Percentiles rank a stretch among this genome's conserved stretches.
phyloP scores from a whole-genome alignment of 805 yeast genomes.

The Barnettozyma populi region DNA sequence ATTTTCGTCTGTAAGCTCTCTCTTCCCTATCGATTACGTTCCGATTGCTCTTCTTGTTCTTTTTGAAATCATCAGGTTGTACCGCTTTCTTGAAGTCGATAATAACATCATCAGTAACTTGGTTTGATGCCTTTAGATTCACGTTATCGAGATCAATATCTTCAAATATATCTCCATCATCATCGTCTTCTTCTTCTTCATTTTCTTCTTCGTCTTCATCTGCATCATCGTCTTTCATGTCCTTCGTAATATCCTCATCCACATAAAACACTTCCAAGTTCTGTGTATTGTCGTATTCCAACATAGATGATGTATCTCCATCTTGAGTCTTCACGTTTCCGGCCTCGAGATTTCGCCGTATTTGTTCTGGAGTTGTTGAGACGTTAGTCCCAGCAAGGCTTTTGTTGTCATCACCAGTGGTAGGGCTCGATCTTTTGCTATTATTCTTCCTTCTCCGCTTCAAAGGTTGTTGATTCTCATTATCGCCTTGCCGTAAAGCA shows the following conservation, averaged over 20 bases:
- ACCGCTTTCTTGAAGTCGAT: constrained; percentile 12
- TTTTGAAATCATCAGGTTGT: constrained; percentile 18
- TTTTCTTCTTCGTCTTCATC: constrained; percentile 26
- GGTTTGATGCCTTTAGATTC: constrained; percentile 16
- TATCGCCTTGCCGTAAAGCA: constrained; percentile 8
- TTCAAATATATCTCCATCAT: constrained; percentile 22
- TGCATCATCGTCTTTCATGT: constrained; percentile 28
- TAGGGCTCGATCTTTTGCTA: background rate
- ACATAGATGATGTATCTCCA: background rate
- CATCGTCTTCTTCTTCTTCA: constrained; percentile 30
- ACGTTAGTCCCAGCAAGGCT: background rate
- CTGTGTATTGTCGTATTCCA: background rate
- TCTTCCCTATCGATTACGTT: constrained; percentile 49
- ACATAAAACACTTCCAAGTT: constrained; percentile 3
- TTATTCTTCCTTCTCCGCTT: constrained; percentile 14
- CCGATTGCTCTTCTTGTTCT: constrained; percentile 19
- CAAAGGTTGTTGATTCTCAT: constrained; percentile 9
- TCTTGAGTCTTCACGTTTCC: too few species aligned
- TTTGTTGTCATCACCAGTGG: background rate
- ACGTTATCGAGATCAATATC: constrained; percentile 22
- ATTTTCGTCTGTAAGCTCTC: constrained; percentile 40
- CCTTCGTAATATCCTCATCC: constrained; percentile 2
- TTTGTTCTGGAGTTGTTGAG: background rate
- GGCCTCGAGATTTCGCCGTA: background rate
- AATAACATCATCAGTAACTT: constrained; percentile 14